Conservation (phyloP, 805 yeast genomes). For the Grigorovia yakushimaensis region DNA sequence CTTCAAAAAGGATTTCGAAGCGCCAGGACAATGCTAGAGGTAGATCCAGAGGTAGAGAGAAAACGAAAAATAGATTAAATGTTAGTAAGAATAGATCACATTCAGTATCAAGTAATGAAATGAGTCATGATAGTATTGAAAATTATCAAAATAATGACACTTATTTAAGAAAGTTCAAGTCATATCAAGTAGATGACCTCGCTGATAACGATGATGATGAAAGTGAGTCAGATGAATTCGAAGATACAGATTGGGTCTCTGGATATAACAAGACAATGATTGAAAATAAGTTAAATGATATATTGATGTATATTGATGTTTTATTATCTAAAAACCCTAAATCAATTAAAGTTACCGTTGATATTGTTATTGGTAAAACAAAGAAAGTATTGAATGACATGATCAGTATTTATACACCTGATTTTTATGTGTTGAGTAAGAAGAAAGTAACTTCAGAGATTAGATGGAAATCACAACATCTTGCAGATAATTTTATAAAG, state of each 20-base stretch:
- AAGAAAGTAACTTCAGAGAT: slow-evolving; percentile 17
- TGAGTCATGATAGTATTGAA: background rate
- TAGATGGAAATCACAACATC: slow-evolving; percentile 17
- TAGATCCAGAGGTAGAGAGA: background rate
- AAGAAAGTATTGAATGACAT: slow-evolving; percentile 20
- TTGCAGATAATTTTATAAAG: slow-evolving; percentile 21
- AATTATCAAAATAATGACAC: too few species aligned
- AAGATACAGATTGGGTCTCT: slow-evolving; percentile 21
- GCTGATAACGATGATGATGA: background rate
- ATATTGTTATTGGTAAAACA: slow-evolving; percentile 24
- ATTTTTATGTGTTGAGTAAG: slow-evolving; percentile 21
- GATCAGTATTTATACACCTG: slow-evolving; percentile 26
- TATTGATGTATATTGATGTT: slow-evolving; percentile 13
- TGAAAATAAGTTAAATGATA: slow-evolving; percentile 14
- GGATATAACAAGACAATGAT: slow-evolving; percentile 23
- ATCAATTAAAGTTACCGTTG: slow-evolving; percentile 26
- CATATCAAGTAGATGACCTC: background rate
- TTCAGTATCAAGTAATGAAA: background rate
- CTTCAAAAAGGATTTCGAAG: background rate
- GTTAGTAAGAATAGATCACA: slow-evolving; percentile 3
- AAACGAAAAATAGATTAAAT: slow-evolving; percentile 7
- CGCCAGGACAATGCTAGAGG: background rate
- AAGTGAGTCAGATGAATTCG: background rate
- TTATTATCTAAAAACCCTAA: slow-evolving; percentile 12
- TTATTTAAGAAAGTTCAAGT: background rate